Percentiles rank a stretch among this genome's conserved stretches.
These are phyloP conservation scores for Atalantia buxifolia DNA, from an alignment of 345 rosid species.

Conservation along the genomic window DNA sequence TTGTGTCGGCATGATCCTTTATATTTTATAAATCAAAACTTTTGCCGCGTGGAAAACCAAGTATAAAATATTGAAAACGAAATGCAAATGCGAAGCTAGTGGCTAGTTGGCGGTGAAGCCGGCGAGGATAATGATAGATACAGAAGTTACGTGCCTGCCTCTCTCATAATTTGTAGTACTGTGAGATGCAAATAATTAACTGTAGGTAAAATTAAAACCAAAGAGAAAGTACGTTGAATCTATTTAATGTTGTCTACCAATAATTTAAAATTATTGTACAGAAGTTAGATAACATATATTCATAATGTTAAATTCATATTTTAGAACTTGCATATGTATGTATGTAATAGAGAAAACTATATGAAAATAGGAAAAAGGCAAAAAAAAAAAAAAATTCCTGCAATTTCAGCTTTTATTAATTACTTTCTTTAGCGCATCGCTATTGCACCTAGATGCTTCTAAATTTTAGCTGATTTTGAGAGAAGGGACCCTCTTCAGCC, in stretches of 20 bases:
- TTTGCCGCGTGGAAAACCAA: constrained; percentile 13
- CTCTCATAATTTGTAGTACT: not conserved
- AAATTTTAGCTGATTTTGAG: not conserved
- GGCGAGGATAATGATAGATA: constrained; percentile 1
- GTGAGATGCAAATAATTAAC: not conserved
- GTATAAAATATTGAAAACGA: constrained; percentile 17
- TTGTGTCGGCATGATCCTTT: constrained; percentile 3
- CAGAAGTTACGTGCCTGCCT: not conserved
- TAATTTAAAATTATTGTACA: too few relatives aligned
- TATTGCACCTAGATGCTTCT: not conserved
- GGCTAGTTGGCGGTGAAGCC: constrained; percentile 11
- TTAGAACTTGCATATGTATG: too few relatives aligned
- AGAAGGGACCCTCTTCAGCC: not conserved
- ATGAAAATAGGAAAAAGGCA: too few relatives aligned
- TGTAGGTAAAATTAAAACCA: not conserved
- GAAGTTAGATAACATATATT: too few relatives aligned
- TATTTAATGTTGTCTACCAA: too few relatives aligned
- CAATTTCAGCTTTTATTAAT: not conserved
- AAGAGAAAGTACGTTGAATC: not conserved
- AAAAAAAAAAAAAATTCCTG: too few relatives aligned
- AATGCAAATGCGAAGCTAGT: constrained; percentile 7
- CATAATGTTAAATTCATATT: too few relatives aligned
- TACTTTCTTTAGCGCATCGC: not conserved
- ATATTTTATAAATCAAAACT: not conserved
- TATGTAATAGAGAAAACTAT: too few relatives aligned